Conservation (phyloP, 805 yeast genomes). For the Saccharomycopsis vini region DNA sequence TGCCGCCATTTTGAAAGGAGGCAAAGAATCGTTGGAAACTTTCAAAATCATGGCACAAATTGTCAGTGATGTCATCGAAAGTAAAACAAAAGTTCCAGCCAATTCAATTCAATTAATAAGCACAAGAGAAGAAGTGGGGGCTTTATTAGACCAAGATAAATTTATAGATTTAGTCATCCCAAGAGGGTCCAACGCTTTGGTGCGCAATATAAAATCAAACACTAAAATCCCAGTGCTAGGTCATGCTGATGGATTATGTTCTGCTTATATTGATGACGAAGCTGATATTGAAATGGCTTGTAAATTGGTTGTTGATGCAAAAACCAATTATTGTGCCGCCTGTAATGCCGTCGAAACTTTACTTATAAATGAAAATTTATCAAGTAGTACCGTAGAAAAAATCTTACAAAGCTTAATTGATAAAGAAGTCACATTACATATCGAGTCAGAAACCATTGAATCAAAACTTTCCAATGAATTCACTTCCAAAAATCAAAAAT, state of each 20-base stretch:
- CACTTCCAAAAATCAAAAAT: slow-evolving; percentile 22
- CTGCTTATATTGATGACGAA: slow-evolving; percentile 69
- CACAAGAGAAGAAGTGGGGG: slow-evolving; percentile 85
- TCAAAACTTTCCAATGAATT: slow-evolving; percentile 20
- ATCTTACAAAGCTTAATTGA: slow-evolving; percentile 40
- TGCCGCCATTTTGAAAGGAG: slow-evolving; percentile 95
- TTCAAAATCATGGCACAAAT: slow-evolving; percentile 74
- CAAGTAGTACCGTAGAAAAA: slow-evolving; percentile 27
- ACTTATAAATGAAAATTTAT: slow-evolving; percentile 44
- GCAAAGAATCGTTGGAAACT: slow-evolving; percentile 83
- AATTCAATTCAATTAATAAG: slow-evolving; percentile 80
- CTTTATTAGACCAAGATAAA: slow-evolving; percentile 72
- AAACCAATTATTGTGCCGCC: slow-evolving; percentile 98
- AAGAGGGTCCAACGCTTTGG: slow-evolving; percentile 93
- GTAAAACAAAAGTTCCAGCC: slow-evolving; percentile 62
- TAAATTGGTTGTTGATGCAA: slow-evolving; percentile 71
- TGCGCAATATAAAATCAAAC: slow-evolving; percentile 70
- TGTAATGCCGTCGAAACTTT: slow-evolving; percentile 94
- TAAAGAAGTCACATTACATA: slow-evolving; percentile 68
- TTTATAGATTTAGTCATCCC: slow-evolving; percentile 95
- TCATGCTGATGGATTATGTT: slow-evolving; percentile 97
- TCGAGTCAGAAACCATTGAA: slow-evolving; percentile 38
- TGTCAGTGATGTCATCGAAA: slow-evolving; percentile 47
- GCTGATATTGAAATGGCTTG: slow-evolving; percentile 75
- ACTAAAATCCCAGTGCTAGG: slow-evolving; percentile 97